A percentile compares a stretch with the other conserved stretches of the same genome.
phyloP scores from a whole-genome alignment of 768 basidiomycete genomes.

The Phylloporus sp. region DNA sequence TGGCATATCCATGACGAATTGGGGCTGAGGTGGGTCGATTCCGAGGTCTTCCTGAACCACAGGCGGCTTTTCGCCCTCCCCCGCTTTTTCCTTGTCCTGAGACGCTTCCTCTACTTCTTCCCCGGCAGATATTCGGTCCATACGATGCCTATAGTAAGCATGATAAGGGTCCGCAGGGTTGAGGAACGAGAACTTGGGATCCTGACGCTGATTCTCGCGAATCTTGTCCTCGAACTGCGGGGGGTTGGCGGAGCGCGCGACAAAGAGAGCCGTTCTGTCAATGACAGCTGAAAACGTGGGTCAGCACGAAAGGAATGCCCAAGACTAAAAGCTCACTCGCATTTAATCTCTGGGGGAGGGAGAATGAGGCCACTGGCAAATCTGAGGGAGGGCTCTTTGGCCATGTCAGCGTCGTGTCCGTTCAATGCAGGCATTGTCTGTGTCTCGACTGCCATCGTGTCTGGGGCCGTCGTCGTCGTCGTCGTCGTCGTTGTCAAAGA shows the following conservation, averaged over 20 bases:
- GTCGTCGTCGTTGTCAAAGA: constrained; percentile 24
- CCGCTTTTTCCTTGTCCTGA: constrained; percentile 41
- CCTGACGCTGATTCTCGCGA: constrained; percentile 90
- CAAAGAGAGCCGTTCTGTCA: constrained; percentile 88
- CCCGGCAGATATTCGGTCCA: constrained; percentile 77
- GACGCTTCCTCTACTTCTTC: constrained; percentile 60
- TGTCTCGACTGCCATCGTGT: constrained; percentile 46
- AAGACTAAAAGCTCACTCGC: constrained; percentile 34
- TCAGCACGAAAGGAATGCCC: constrained; percentile 4
- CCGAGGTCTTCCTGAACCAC: constrained; percentile 55
- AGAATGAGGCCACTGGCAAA: constrained; percentile 87
- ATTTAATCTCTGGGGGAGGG: constrained; percentile 94
- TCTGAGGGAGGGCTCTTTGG: constrained; percentile 37
- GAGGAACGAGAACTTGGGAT: constrained; percentile 98
- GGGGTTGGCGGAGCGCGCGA: constrained; percentile 92
- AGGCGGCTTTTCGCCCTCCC: constrained; percentile 28
- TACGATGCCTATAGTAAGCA: constrained; percentile 92
- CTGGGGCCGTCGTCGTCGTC: not conserved
- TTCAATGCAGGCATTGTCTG: constrained; percentile 37
- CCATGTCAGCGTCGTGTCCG: constrained; percentile 42
- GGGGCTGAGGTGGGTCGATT: constrained; percentile 69
- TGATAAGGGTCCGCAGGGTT: constrained; percentile 97
- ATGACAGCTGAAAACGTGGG: constrained; percentile 63
- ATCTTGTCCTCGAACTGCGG: constrained; percentile 95
- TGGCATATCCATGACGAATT: constrained; percentile 83